Evolutionary conservation across 179 eudicot species (phyloP).

Genomic region (Dionaea muscipula): DNA sequence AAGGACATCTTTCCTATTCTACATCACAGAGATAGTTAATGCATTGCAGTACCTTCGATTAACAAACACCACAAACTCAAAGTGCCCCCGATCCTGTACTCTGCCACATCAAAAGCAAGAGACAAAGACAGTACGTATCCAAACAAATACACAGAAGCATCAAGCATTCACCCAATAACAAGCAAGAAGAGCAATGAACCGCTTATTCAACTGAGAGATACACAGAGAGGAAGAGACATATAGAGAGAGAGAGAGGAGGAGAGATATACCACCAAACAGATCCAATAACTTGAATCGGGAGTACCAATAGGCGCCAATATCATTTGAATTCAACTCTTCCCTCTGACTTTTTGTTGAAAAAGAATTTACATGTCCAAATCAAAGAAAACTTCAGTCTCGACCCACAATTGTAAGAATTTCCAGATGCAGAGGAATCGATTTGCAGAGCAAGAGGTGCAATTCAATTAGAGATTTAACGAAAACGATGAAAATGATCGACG

Average conservation of each 20-base stretch:
- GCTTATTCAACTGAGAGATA: no score
- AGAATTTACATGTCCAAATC: constrained; percentile 15
- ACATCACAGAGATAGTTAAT: not conserved
- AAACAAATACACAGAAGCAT: not conserved
- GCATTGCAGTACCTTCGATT: constrained; percentile 12
- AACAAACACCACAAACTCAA: constrained; percentile 8
- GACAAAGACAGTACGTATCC: not conserved
- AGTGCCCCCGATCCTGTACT: constrained; percentile 3
- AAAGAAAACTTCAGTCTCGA: not conserved
- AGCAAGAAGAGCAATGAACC: not conserved
- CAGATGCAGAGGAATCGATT: constrained; percentile 2
- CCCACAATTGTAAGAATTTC: not conserved
- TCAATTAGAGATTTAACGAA: constrained; percentile 5
- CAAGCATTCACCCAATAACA: not conserved
- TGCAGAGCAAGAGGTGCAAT: constrained; percentile 2
- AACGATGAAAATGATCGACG: constrained; percentile 10
- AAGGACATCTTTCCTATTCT: not conserved
- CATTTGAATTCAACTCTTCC: constrained; percentile 21
- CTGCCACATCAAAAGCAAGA: constrained; percentile 2
- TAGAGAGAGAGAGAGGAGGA: not conserved
- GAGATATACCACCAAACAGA: constrained; percentile 37
- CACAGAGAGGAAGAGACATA: no score
- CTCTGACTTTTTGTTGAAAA: no score
- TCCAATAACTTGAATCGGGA: constrained; percentile 26
- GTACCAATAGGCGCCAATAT: constrained; percentile 12